Base-by-base conservation (phyloP, 805 yeast species). In the Yarrowia alimentaria region DNA sequence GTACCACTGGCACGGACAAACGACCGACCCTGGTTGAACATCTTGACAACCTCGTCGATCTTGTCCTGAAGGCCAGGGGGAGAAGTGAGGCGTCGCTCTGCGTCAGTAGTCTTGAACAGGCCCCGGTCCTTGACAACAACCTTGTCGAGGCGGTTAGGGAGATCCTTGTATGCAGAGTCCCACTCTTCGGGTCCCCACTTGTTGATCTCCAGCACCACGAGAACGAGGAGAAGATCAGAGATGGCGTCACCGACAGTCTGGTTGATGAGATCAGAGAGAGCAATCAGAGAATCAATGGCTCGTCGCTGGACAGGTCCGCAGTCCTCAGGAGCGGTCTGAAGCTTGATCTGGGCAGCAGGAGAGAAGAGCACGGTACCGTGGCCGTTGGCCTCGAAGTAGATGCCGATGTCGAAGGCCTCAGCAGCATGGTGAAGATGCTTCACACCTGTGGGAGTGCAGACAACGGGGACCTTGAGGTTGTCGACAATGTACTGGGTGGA, bases 231-330 rank as follows among this genome's bases (percentile, higher is more conserved):
- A 66, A 93, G 71, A 65, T 93, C 99, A n/a, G 95, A 80, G 47
- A 93, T 83, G 9, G 99, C 95, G 65, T 93, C 99, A 22, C 99
- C 99, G n/a, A 93, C 98, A 1, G 98, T 84, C 66, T 93, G 98
- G 66, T 93, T 93, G 64, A 93, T 87, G 56, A 93, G 70, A 53
- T 79, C 75, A 24, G 84, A 76, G 53, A 91, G 75, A 12, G 78
- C 70, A 53, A 73, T 68, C 55, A 93, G 70, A 1, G 83, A 72
- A 52, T 70, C 64, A 24, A 83, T 67, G 1, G 85, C 77, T 16
- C 70, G 61, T 34, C 64, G 63, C 57, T 80, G 80, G 14, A 69
- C 71, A 5, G 73, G 73, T 7, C 71, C 62, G 0, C 63, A 53
- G 2, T 78, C 68, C 25, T 64, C 56, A 5, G 71, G 70, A 13